A percentile compares a stretch with the other conserved stretches of the same genome.
phyloP scores from a whole-genome alignment of 768 basidiomycete genomes.

The Phanerochaete sordida region DNA sequence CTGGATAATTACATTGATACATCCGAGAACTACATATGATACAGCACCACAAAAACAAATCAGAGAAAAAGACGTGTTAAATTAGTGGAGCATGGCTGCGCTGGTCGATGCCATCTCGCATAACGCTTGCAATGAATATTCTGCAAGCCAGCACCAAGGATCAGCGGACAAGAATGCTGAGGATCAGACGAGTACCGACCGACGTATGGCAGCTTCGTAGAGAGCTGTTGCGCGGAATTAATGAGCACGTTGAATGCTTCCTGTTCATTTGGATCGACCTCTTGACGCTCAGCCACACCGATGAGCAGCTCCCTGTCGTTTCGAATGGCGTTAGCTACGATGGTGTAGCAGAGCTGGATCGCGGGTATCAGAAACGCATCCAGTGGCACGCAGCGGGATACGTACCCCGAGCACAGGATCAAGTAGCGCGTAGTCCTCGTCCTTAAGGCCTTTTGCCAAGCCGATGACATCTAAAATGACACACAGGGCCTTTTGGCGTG shows the following conservation, averaged over 20 bases:
- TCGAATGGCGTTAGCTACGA: conserved; percentile 19
- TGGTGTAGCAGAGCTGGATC: conserved; percentile 20
- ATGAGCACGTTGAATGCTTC: conserved; percentile 10
- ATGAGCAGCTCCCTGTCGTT: conserved; percentile 9
- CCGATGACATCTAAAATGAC: conserved; percentile 20
- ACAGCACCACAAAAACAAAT: neutral
- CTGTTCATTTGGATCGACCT: neutral
- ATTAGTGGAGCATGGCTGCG: neutral
- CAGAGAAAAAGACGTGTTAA: neutral
- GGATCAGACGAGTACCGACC: neutral
- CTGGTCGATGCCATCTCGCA: conserved; percentile 1
- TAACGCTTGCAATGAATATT: neutral
- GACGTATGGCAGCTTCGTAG: neutral
- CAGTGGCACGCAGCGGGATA: neutral
- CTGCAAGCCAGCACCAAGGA: neutral
- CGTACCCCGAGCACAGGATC: conserved; percentile 23
- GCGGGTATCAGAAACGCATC: neutral
- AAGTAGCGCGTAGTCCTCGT: conserved; percentile 21
- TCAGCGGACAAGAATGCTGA: neutral
- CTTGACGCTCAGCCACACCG: neutral
- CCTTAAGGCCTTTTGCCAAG: conserved; percentile 21
- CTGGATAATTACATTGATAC: neutral
- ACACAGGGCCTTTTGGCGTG: conserved; percentile 18
- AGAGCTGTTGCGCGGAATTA: conserved; percentile 1
- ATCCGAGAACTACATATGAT: neutral